Evolutionary conservation across 768 basidiomycete species (phyloP), one percentile per base, ranked within the genome.

Genomic region (Daedaleopsis nitida): DNA sequence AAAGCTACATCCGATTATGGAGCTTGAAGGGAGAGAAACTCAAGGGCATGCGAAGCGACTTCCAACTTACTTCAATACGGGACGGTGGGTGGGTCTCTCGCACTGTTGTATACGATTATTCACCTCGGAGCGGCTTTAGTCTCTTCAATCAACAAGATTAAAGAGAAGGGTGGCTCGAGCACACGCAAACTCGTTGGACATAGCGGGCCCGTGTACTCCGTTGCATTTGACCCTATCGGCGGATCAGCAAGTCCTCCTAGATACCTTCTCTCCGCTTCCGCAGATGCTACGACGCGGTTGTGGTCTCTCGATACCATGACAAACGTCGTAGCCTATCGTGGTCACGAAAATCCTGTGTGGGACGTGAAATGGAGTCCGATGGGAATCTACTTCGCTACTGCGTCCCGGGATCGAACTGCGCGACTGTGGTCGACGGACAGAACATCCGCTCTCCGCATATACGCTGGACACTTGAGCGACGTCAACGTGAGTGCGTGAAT

Each of bases 301-400:
- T 99, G 97, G 97, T 96, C 94, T 6, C 78, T 98, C 74, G 94
- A 98, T 64, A 97, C 96, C 0, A 86, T 94, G 82, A 85, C 91
- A 16, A 97, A 97, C 68, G 77, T 98, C 11, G 95, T 95, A 19
- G 95, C 90, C 7, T 99, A 95, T 71, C 84, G 94, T 37, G 96
- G 97, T 0, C 97, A 99, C 68, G 89, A 96, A 71, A 96, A 97
- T 73, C 95, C 97, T 0, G 88, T 99, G 0, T 99, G 97, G 97
- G 97, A 98, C 68, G 95, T 96, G 13, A 90, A 98, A 72, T 99
- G 97, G 97, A 96, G 93, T 69, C 96, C 97, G 11, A 88, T 94
- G 81, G 96, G 97, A 5, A 86, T 96, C n/a, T 98, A 99, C 76
- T 99, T 99, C 73, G 96, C 97, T 8, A 96, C 92, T 17, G 96